Conservation (phyloP, 495 filamentous ascomycete genomes). For the Lepraria neglecta region DNA sequence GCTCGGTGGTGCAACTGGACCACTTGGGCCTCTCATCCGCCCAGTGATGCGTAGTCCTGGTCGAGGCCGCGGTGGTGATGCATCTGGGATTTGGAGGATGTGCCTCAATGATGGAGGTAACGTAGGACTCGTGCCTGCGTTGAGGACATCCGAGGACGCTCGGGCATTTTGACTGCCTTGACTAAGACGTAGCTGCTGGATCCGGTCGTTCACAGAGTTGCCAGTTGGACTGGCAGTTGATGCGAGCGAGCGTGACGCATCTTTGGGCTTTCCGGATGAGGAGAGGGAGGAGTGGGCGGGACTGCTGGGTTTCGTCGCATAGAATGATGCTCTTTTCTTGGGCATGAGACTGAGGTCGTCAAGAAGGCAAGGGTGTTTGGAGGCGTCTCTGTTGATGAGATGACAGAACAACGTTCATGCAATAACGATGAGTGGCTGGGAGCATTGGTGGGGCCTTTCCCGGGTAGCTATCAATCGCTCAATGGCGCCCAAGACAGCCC, state of each 20-base stretch:
- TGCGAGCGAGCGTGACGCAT: slow-evolving; percentile 10
- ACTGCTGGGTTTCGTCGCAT: slow-evolving; percentile 19
- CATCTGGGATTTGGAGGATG: slow-evolving; percentile 18
- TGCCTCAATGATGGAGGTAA: slow-evolving; percentile 15
- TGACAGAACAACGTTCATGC: background rate
- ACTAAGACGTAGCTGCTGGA: slow-evolving; percentile 21
- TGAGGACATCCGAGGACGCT: background rate
- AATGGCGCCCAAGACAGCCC: no score
- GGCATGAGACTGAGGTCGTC: slow-evolving; percentile 13
- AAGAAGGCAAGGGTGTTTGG: no score
- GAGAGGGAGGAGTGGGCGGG: slow-evolving; percentile 23
- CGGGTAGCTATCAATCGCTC: background rate
- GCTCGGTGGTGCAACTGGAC: slow-evolving; percentile 21
- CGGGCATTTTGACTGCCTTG: slow-evolving; percentile 12
- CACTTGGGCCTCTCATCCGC: slow-evolving; percentile 18
- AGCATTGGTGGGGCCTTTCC: background rate
- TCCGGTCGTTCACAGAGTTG: slow-evolving; percentile 23
- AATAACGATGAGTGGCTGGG: no score
- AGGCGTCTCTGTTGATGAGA: background rate
- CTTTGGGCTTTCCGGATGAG: slow-evolving; percentile 14
- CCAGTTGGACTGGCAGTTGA: background rate
- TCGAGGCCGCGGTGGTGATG: slow-evolving; percentile 19
- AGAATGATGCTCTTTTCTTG: slow-evolving; percentile 18
- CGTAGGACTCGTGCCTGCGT: background rate
- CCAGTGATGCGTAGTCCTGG: slow-evolving; percentile 22